Evolutionary conservation across 208 protist genomes (phyloP).

Genomic region (Balamuthia mandrillaris): DNA sequence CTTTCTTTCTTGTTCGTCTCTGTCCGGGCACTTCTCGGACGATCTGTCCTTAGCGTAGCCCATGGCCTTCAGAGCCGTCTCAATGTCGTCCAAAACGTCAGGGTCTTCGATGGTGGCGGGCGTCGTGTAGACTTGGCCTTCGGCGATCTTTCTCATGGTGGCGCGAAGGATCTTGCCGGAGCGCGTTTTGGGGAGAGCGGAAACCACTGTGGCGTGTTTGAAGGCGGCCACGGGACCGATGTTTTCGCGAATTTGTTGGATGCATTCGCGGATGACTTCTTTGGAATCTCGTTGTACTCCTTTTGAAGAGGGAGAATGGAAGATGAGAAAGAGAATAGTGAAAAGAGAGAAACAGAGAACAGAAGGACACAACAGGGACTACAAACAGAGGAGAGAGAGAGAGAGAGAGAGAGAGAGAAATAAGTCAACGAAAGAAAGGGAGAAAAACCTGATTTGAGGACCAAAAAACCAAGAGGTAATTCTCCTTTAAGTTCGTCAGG

Average conservation of each 20-base stretch:
- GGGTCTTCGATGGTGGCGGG: conserved; percentile 26
- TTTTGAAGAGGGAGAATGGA: too few species aligned
- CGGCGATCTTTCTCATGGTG: conserved; percentile 26
- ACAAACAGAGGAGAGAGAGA: not conserved
- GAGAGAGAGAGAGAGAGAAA: not conserved
- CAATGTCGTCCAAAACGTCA: not conserved
- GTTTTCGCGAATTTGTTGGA: not conserved
- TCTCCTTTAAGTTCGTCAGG: conserved; percentile 1
- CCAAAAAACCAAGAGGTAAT: not conserved
- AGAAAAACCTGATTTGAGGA: not conserved
- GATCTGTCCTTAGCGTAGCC: conserved; percentile 26
- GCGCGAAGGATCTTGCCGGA: conserved; percentile 35
- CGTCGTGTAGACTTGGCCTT: not conserved
- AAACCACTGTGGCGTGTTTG: not conserved
- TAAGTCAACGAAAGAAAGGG: too few species aligned
- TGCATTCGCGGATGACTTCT: not conserved
- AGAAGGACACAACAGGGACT: not conserved
- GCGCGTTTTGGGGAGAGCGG: conserved; percentile 1
- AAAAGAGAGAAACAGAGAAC: too few species aligned
- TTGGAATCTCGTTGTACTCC: not conserved
- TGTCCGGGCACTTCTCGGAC: too few species aligned
- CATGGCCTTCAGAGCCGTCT: not conserved
- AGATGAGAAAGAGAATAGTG: too few species aligned
- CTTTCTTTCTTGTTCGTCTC: too few species aligned
- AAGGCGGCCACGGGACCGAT: conserved; percentile 13